A percentile compares a stretch with the other conserved stretches of the same genome.
phyloP scores from a whole-genome alignment of 768 basidiomycete species.

The Russula earlei region DNA sequence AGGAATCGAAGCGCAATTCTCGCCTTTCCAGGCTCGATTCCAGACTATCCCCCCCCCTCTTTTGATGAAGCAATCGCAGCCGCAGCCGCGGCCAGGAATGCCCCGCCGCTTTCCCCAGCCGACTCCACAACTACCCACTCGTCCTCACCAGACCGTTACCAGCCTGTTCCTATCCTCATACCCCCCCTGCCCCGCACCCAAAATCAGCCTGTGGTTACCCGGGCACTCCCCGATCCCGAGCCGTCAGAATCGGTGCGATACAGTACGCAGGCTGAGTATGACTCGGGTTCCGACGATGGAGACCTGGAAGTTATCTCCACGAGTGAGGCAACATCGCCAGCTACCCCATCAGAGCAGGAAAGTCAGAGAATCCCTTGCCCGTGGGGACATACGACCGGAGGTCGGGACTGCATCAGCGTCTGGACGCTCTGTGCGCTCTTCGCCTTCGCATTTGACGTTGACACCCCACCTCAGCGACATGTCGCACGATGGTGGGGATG shows the following conservation, averaged over 20 bases:
- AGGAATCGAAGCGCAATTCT: neutral
- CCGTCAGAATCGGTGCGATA: conserved; percentile 11
- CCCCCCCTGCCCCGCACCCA: conserved; percentile 15
- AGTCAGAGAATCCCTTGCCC: neutral
- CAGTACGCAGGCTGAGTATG: conserved; percentile 20
- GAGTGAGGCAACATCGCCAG: conserved; percentile 9
- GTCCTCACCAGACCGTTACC: conserved; percentile 9
- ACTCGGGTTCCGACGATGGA: conserved; percentile 18
- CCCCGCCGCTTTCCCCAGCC: conserved; percentile 11
- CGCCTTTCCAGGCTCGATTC: conserved; percentile 25
- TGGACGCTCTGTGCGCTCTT: conserved; percentile 5
- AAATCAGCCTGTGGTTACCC: conserved; percentile 10
- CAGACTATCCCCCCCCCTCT: conserved; percentile 67
- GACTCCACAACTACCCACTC: conserved; percentile 5
- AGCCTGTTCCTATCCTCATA: conserved; percentile 15
- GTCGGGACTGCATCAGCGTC: neutral
- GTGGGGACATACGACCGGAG: neutral
- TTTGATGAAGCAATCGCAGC: conserved; percentile 54
- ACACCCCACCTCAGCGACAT: neutral
- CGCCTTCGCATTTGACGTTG: conserved; percentile 17
- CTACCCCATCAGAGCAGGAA: conserved; percentile 11
- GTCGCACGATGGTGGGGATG: conserved; percentile 9
- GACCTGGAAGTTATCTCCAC: conserved; percentile 19
- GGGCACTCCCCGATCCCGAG: conserved; percentile 1
- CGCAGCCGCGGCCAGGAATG: conserved; percentile 14